A percentile compares a stretch with the other conserved stretches of the same genome.
Evolutionary conservation across 2,329 filamentous ascomycete species (phyloP).

Genomic region (Helminthosporium solani): DNA sequence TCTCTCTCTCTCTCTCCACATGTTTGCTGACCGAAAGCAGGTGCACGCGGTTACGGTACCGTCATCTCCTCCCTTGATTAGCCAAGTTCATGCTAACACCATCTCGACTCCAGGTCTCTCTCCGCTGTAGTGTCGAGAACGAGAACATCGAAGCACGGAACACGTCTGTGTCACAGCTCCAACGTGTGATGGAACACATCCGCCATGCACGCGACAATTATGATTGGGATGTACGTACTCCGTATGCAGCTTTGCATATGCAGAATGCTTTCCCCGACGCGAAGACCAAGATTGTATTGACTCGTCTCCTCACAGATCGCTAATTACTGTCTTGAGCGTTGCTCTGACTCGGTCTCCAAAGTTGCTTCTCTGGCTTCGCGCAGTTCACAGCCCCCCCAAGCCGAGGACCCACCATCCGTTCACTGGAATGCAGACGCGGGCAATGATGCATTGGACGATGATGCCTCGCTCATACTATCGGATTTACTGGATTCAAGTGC

Average conservation of each 20-base stretch:
- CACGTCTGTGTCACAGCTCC: conserved; percentile 50
- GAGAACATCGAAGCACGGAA: conserved; percentile 49
- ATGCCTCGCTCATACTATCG: conserved; percentile 28
- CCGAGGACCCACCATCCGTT: neutral
- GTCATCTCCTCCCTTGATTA: too few relatives aligned
- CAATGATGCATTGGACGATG: conserved; percentile 15
- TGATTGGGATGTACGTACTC: conserved; percentile 49
- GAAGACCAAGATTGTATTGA: too few relatives aligned
- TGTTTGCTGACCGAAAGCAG: too few relatives aligned
- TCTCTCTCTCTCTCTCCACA: too few relatives aligned
- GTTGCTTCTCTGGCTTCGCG: conserved; percentile 21
- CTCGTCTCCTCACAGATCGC: conserved; percentile 40
- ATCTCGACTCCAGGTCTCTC: conserved; percentile 36
- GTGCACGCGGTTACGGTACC: conserved; percentile 52
- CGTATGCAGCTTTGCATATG: neutral
- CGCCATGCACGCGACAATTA: conserved; percentile 51
- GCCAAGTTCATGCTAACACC: neutral
- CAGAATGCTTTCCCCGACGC: too few relatives aligned
- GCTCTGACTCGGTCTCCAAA: conserved; percentile 38
- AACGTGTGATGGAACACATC: conserved; percentile 51
- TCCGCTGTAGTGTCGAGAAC: conserved; percentile 55
- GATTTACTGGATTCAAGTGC: conserved; percentile 36
- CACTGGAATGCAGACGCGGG: neutral
- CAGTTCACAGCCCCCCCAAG: neutral
- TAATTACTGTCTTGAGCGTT: conserved; percentile 54